Percentiles rank a stretch among this genome's conserved stretches.
phyloP scores from a whole-genome alignment of 176 grass and related monocot species.

The Oryza officinalis region DNA sequence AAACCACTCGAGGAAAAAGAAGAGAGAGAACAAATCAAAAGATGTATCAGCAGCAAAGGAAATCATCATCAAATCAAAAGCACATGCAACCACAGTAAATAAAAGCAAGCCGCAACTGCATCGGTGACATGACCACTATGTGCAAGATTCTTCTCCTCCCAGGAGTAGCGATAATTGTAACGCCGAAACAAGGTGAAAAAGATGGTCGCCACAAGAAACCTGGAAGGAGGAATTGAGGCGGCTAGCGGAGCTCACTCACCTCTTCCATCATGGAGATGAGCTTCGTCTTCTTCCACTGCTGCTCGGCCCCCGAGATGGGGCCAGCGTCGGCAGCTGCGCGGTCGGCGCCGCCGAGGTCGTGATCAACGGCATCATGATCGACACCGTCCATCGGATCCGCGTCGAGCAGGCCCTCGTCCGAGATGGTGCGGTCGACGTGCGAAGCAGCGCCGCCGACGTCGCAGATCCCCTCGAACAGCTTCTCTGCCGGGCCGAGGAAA shows the following conservation, averaged over 20 bases:
- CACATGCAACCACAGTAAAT: conserved; percentile 63
- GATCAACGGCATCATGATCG: conserved; percentile 20
- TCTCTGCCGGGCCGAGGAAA: conserved; percentile 78
- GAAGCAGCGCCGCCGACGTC: conserved; percentile 52
- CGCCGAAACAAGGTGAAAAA: conserved; percentile 20
- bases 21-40: conserved; percentile 37
- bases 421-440: conserved; percentile 26
- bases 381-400: conserved; percentile 51
- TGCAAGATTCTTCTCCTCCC: conserved; percentile 59
- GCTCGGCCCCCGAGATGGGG: conserved; percentile 57
- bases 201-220: conserved; percentile 6
- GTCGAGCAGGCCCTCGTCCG: conserved; percentile 46
- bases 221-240: background rate
- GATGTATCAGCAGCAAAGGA: conserved; percentile 53
- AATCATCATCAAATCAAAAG: conserved; percentile 69
- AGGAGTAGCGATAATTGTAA: conserved; percentile 29
- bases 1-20: background rate
- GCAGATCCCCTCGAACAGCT: conserved; percentile 86
- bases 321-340: conserved; percentile 37
- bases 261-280: conserved; percentile 98
- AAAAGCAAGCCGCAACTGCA: conserved; percentile 51
- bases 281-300: conserved; percentile 93
- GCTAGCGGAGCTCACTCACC: conserved; percentile 33
- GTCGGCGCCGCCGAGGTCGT: conserved; percentile 49
- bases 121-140: conserved; percentile 49